phyloP scores from a whole-genome alignment of 2,329 filamentous ascomycete species.

The Pyrenochaeta sp. region DNA sequence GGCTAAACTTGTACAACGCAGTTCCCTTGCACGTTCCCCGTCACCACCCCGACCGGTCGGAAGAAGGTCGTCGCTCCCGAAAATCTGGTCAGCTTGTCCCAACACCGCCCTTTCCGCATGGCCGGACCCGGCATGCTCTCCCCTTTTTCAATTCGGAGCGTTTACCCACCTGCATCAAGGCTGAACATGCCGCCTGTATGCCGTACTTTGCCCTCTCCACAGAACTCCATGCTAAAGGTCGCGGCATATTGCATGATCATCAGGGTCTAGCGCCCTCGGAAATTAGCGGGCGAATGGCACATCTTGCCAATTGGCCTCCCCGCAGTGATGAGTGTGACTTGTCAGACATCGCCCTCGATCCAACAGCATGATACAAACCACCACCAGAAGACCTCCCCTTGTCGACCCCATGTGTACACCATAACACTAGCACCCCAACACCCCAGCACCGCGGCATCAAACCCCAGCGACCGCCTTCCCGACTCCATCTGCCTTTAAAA shows the following conservation, averaged over 20 bases:
- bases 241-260: neutral
- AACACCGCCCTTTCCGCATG: neutral
- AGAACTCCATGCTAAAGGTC: neutral
- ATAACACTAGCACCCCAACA: slow-evolving; percentile 8
- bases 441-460: slow-evolving; percentile 19
- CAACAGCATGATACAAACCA: neutral
- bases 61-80: neutral
- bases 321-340: neutral
- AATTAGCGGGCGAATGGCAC: neutral
- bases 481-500: slow-evolving; percentile 14
- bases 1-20: slow-evolving; percentile 19
- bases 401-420: slow-evolving; percentile 11
- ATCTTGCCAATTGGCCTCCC: neutral
- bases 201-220: too few relatives aligned
- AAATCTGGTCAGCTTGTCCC: neutral
- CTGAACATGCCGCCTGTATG: neutral
- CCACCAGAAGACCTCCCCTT: slow-evolving; percentile 7
- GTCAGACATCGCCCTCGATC: neutral
- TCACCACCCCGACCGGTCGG: neutral
- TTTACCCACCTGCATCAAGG: neutral
- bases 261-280: neutral
- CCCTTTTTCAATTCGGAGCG: neutral
- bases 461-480: slow-evolving; percentile 6
- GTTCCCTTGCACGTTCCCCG: slow-evolving; percentile 1
- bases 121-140: neutral